A percentile compares a stretch with the other conserved stretches of the same genome.
These are phyloP conservation scores for Uncinocarpus reesii DNA, from an alignment of 2,329 filamentous ascomycete genomes.

Conservation along the genomic window DNA sequence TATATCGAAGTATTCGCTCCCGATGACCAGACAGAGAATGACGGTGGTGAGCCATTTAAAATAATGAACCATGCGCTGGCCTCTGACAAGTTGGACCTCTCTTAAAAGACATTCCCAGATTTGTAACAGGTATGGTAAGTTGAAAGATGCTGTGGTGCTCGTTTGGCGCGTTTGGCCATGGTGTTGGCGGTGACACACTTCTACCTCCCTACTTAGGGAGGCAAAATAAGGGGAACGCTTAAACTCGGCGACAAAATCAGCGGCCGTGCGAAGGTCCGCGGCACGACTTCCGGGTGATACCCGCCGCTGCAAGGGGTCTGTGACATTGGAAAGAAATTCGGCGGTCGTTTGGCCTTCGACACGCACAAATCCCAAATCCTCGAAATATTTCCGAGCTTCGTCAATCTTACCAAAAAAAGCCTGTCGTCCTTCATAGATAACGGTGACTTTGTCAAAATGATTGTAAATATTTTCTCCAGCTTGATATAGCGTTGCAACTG, in stretches of 20 bases:
- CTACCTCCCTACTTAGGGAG: no score
- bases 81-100: no score
- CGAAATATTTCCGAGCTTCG: slow-evolving; percentile 64
- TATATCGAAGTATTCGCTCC: slow-evolving; percentile 73
- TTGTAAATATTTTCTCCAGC: slow-evolving; percentile 71
- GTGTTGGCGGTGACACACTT: no score
- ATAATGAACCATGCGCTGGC: no score
- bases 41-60: slow-evolving; percentile 44
- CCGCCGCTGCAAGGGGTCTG: slow-evolving; percentile 68
- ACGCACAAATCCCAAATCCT: slow-evolving; percentile 61
- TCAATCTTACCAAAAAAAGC: slow-evolving; percentile 63
- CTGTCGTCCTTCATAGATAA: slow-evolving; percentile 65
- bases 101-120: no score
- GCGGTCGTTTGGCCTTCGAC: slow-evolving; percentile 70
- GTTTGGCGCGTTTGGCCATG: no score
- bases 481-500: slow-evolving; percentile 78
- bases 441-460: slow-evolving; percentile 71
- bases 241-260: slow-evolving; percentile 50
- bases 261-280: slow-evolving; percentile 54
- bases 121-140: no score
- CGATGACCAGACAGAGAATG: slow-evolving; percentile 63
- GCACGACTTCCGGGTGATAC: slow-evolving; percentile 51
- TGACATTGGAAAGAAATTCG: slow-evolving; percentile 73
- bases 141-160: no score
- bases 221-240: no score